Conservation (phyloP, 176 grass and related monocot species). For the Canna indica region DNA sequence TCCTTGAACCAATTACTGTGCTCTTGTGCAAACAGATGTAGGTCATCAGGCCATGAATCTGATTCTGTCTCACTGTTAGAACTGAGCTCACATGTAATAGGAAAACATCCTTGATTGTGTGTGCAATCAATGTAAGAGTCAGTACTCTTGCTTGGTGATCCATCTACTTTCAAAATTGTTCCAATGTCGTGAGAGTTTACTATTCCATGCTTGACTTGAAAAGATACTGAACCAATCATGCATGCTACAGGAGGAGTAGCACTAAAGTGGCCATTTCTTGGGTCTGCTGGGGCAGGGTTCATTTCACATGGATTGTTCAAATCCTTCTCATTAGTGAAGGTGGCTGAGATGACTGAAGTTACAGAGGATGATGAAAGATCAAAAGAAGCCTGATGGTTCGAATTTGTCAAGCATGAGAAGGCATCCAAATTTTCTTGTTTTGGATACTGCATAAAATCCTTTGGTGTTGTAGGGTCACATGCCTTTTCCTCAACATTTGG, state of each 20-base stretch:
- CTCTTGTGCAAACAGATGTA: constrained; percentile 31
- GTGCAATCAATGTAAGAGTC: constrained; percentile 36
- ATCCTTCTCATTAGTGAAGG: constrained; percentile 37
- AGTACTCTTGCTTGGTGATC: constrained; percentile 33
- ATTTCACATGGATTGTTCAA: constrained; percentile 39
- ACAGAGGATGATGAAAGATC: constrained; percentile 32
- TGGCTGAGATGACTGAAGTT: constrained; percentile 31
- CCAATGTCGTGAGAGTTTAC: constrained; percentile 25
- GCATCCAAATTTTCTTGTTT: constrained; percentile 58
- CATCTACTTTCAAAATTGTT: constrained; percentile 32
- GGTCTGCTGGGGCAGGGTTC: constrained; percentile 46
- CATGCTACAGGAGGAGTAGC: constrained; percentile 40
- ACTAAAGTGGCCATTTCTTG: constrained; percentile 25
- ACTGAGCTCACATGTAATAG: constrained; percentile 22
- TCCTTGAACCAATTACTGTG: constrained; percentile 81
- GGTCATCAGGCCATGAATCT: constrained; percentile 44
- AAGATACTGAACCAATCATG: constrained; percentile 57
- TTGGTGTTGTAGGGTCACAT: constrained; percentile 43
- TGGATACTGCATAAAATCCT: constrained; percentile 76
- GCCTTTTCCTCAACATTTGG: constrained; percentile 43
- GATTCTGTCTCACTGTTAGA: constrained; percentile 37
- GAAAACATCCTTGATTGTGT: constrained; percentile 21
- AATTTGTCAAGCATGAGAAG: constrained; percentile 69
- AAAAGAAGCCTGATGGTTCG: constrained; percentile 30
- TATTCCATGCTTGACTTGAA: constrained; percentile 43